These are phyloP conservation scores for Vitis rotundifolia DNA, from an alignment of 164 flowering plant species.

Conservation along the genomic window DNA sequence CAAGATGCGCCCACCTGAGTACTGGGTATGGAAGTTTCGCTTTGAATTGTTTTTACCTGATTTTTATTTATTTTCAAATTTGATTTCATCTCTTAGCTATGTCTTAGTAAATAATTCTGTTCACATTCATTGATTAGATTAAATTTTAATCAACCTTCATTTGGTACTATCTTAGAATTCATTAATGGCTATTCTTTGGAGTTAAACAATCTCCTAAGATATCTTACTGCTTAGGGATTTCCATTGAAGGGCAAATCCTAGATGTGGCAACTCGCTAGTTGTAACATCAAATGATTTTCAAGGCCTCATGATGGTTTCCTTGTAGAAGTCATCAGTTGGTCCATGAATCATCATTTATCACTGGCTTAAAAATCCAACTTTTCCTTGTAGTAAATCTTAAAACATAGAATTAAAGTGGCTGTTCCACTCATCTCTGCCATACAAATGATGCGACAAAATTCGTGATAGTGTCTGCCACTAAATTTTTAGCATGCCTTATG, in stretches of 20 bases:
- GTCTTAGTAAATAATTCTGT: no score
- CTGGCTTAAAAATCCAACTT: neutral
- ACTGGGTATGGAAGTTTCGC: constrained; percentile 63
- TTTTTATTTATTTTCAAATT: no score
- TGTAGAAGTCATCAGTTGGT: neutral
- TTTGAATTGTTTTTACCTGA: neutral
- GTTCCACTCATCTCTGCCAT: neutral
- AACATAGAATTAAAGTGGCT: no score
- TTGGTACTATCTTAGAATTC: no score
- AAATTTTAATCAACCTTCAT: no score
- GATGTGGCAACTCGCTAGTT: neutral
- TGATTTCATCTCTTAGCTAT: no score
- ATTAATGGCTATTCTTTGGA: no score
- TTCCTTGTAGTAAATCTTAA: no score
- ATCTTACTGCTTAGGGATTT: no score
- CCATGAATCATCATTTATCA: neutral
- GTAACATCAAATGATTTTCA: neutral
- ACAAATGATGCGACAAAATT: neutral
- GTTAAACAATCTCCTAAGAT: no score
- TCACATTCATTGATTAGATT: no score
- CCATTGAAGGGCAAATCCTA: neutral
- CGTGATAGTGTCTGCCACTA: neutral
- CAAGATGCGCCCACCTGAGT: constrained; percentile 99
- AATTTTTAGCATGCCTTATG: neutral
- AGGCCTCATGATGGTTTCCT: neutral